phyloP scores from a whole-genome alignment of 495 filamentous ascomycete genomes.

The Daldinia concentrica region DNA sequence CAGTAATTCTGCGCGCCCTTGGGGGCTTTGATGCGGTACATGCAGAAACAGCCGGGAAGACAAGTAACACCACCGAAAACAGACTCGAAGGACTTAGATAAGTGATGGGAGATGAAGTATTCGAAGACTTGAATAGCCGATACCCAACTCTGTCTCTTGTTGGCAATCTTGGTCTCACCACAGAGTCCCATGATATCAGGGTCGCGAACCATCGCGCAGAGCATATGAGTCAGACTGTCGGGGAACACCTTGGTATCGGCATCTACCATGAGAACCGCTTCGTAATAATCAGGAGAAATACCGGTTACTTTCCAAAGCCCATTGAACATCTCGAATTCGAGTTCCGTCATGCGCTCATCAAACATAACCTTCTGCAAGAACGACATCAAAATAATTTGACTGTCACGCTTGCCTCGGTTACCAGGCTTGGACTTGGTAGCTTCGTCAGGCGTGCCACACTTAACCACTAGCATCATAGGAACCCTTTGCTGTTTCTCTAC shows the following conservation, averaged over 20 bases:
- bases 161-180: constrained; percentile 99
- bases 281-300: constrained; percentile 97
- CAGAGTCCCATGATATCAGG: constrained; percentile 99
- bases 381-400: constrained; percentile 98
- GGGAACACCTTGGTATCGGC: constrained; percentile 99
- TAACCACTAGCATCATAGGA: constrained; percentile 98
- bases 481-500: constrained; percentile 93
- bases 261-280: constrained; percentile 97
- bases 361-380: constrained; percentile 99
- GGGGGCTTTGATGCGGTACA: constrained; percentile 99
- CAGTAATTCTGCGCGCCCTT: constrained; percentile 99
- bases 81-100: constrained; percentile 96
- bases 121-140: constrained; percentile 99
- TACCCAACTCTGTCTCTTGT: constrained; percentile 94
- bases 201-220: constrained; percentile 98
- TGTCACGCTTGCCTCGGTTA: constrained; percentile 97
- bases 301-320: constrained; percentile 98
- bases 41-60: constrained; percentile 98
- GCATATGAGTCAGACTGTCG: constrained; percentile 97
- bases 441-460: constrained; percentile 94
- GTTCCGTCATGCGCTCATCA: constrained; percentile 98
- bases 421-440: constrained; percentile 82
- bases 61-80: constrained; percentile 99
- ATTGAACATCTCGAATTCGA: constrained; percentile 99
- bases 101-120: constrained; percentile 98